A percentile compares a stretch with the other conserved stretches of the same genome.
Conservation (phyloP, 306 rosid genomes). For the Cucumis cinereus region DNA sequence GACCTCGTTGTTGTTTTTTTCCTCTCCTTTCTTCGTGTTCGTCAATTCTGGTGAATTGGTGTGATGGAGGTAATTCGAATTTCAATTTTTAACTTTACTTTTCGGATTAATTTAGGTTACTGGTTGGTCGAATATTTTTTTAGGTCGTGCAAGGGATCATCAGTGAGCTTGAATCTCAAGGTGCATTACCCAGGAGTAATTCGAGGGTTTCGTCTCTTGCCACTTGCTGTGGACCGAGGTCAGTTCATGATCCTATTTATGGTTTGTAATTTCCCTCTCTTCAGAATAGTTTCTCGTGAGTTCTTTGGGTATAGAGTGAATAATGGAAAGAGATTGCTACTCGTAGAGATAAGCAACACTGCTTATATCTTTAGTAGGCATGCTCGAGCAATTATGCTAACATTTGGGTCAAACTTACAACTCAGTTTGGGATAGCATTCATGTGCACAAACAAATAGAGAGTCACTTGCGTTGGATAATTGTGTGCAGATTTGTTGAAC, state of each 20-base stretch:
- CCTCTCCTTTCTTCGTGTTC: neutral
- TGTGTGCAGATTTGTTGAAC: slow-evolving; percentile 86
- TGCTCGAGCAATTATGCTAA: neutral
- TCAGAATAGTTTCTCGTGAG: neutral
- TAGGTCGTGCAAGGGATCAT: slow-evolving; percentile 96
- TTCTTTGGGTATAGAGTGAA: neutral
- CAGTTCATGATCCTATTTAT: slow-evolving; percentile 14
- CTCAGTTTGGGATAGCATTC: neutral
- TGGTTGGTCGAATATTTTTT: slow-evolving; percentile 8
- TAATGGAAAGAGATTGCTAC: neutral
- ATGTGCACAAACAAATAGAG: neutral
- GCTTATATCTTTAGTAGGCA: neutral
- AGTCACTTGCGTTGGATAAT: neutral
- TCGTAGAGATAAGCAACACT: neutral
- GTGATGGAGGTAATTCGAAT: neutral
- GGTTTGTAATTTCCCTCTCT: neutral
- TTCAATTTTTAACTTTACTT: neutral
- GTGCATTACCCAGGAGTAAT: slow-evolving; percentile 95
- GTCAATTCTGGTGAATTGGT: neutral
- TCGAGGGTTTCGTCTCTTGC: slow-evolving; percentile 98
- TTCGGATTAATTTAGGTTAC: slow-evolving; percentile 3
- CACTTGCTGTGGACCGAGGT: slow-evolving; percentile 99
- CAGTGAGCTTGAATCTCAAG: slow-evolving; percentile 98
- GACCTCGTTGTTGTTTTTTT: neutral
- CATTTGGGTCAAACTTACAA: neutral